Conservation (phyloP, 148 eudicot genomes). For the Cornus controversa region DNA sequence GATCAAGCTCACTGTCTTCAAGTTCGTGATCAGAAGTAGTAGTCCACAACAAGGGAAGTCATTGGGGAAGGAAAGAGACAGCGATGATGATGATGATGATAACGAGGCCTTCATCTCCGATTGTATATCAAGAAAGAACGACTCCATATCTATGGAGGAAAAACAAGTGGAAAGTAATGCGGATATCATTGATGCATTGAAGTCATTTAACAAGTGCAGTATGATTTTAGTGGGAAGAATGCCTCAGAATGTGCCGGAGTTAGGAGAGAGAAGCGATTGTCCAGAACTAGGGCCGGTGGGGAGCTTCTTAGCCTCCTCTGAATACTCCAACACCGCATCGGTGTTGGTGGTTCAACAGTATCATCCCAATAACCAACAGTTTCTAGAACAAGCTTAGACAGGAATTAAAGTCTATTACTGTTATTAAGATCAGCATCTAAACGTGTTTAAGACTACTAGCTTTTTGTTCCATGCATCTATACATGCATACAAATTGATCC, state of each 20-base stretch:
- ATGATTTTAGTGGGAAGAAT: conserved; percentile 64
- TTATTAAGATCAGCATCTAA: too few species aligned
- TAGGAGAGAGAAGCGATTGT: conserved; percentile 35
- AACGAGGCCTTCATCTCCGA: conserved; percentile 33
- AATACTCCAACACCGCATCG: conserved; percentile 49
- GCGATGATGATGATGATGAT: conserved; percentile 10
- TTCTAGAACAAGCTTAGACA: too few species aligned
- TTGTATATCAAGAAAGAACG: conserved; percentile 24
- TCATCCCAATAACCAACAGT: not conserved
- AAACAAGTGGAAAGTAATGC: conserved; percentile 39
- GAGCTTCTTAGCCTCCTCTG: conserved; percentile 43
- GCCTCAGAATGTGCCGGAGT: conserved; percentile 47
- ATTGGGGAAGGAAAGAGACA: conserved; percentile 25
- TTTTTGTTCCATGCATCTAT: too few species aligned
- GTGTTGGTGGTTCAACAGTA: conserved; percentile 72
- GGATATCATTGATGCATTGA: conserved; percentile 24
- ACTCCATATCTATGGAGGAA: conserved; percentile 37
- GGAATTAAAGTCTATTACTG: too few species aligned
- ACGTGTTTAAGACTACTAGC: too few species aligned
- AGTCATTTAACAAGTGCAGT: conserved; percentile 18
- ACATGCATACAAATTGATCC: too few species aligned
- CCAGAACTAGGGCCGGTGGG: conserved; percentile 72
- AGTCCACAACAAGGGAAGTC: not conserved
- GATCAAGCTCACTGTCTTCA: conserved; percentile 44
- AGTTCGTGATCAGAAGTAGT: conserved; percentile 30